Conservation (phyloP, 2,329 filamentous ascomycete species). For the Dothistroma septosporum region DNA sequence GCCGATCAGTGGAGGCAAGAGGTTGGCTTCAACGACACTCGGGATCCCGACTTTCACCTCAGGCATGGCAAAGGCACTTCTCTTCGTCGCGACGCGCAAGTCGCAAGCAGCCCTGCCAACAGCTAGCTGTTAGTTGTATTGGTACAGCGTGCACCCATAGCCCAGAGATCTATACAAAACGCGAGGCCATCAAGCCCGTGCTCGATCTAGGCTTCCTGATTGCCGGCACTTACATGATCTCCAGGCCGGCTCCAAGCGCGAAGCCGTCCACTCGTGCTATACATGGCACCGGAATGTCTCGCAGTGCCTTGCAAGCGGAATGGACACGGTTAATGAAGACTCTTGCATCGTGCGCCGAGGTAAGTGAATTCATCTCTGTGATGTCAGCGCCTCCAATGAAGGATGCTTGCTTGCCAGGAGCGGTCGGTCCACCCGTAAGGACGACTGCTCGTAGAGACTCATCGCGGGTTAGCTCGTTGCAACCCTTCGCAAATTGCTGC, state of each 20-base stretch:
- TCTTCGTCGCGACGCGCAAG: slow-evolving; percentile 34
- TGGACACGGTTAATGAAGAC: slow-evolving; percentile 37
- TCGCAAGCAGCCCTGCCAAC: slow-evolving; percentile 34
- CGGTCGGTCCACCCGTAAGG: slow-evolving; percentile 23
- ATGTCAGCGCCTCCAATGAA: slow-evolving; percentile 34
- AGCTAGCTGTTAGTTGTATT: neutral
- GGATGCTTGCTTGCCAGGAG: slow-evolving; percentile 23
- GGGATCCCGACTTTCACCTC: slow-evolving; percentile 39
- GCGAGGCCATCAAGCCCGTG: neutral
- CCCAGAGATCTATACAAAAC: neutral
- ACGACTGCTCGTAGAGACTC: slow-evolving; percentile 24
- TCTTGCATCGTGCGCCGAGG: slow-evolving; percentile 29
- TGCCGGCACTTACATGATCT: slow-evolving; percentile 23
- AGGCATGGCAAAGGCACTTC: slow-evolving; percentile 39
- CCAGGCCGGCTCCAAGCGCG: slow-evolving; percentile 38
- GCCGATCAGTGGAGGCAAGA: slow-evolving; percentile 38
- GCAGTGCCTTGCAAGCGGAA: slow-evolving; percentile 33
- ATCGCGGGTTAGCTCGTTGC: slow-evolving; percentile 14
- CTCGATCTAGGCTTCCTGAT: neutral
- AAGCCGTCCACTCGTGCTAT: slow-evolving; percentile 39
- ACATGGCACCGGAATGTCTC: slow-evolving; percentile 38
- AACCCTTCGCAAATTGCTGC: slow-evolving; percentile 16
- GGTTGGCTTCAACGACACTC: slow-evolving; percentile 39
- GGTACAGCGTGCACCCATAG: neutral
- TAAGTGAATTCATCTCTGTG: slow-evolving; percentile 26